Evolutionary conservation across 352 stramenopile species (phyloP).

Genomic region (Phytophthora chlamydospora): DNA sequence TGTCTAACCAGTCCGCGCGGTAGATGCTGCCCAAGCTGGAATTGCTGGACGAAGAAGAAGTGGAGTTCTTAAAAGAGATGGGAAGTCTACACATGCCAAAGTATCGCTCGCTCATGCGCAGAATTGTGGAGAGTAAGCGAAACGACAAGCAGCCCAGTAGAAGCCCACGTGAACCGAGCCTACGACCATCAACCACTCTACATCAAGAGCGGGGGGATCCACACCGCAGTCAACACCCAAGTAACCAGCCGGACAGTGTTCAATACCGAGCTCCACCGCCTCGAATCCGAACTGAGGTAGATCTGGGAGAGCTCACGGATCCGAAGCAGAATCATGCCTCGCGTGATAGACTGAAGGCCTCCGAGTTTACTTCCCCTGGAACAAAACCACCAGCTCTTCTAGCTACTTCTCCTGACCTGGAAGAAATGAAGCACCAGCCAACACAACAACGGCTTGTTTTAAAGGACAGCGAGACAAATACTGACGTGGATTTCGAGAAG

Average conservation of each 20-base stretch:
- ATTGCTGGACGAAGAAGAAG: constrained; percentile 77
- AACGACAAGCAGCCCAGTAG: constrained; percentile 6
- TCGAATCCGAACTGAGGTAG: constrained; percentile 5
- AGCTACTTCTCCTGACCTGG: neutral
- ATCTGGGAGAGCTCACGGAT: neutral
- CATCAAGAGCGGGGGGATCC: neutral
- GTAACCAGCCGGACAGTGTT: neutral
- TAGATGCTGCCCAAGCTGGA: constrained; percentile 60
- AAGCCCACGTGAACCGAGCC: constrained; percentile 17
- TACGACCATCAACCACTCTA: neutral
- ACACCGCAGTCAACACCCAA: neutral
- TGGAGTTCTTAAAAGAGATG: constrained; percentile 61
- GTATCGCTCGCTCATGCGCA: constrained; percentile 60
- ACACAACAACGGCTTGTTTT: constrained; percentile 36
- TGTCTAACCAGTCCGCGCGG: neutral
- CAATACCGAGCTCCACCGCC: neutral
- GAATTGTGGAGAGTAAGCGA: constrained; percentile 32
- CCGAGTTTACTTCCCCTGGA: neutral
- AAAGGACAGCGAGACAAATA: constrained; percentile 68
- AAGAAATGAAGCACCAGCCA: neutral
- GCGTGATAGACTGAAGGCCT: constrained; percentile 1
- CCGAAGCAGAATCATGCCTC: neutral
- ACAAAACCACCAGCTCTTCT: neutral
- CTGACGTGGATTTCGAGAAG: constrained; percentile 58
- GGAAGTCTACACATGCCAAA: constrained; percentile 67